Base-by-base conservation (phyloP, 495 filamentous ascomycete genomes). In the Aspergillus heteromorphus region DNA sequence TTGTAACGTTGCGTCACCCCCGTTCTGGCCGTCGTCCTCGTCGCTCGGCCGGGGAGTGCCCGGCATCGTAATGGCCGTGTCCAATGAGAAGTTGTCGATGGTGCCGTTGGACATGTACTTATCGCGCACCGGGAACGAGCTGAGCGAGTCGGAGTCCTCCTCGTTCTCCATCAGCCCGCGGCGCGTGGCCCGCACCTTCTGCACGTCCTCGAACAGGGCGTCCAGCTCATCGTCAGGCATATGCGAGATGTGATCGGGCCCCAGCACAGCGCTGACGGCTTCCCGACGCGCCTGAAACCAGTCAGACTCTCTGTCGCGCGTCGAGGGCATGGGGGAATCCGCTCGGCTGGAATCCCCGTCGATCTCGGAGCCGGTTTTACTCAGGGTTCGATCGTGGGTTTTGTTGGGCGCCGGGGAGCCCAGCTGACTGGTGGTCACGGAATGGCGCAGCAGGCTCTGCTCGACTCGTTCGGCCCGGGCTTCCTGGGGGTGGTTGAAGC, bases 401-500 rank as follows among this genome's bases (percentile, higher is more conserved):
- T 87, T 83, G 48, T 73, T 71, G 1, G 84, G 84, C 8, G 82
- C 85, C 3, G 85, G 85, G 0, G 87, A 87, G 0, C 83, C 85
- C 29, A 95, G 74, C 68, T 92, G 89, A 66, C 79, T 91, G 40
- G 85, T 86, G 5, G 89, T 91, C 34, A 96, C 79, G 10, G 92
- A 92, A 62, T 99, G 92, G 48, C 92, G 84, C 50, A 99, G 74
- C 8, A 92, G 73, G 62, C 90, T 96, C 60, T 91, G 84, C 60
- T 96, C 91, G 13, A 92, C 91, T 49, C 95, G 76, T 69, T 99
- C 93, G 6, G 91, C 91, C 13, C 89, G 83, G 31, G 95, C 93
- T 72, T 99, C 93, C 75, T 95, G 85, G 1, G 93, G 93, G 66
- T 99, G 90, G 60, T 99, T 99, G 75, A 99, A 99, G 53, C 93